These are phyloP conservation scores for Populus hybrid DNA, from an alignment of 441 rosid genomes.

Conservation along the genomic window DNA sequence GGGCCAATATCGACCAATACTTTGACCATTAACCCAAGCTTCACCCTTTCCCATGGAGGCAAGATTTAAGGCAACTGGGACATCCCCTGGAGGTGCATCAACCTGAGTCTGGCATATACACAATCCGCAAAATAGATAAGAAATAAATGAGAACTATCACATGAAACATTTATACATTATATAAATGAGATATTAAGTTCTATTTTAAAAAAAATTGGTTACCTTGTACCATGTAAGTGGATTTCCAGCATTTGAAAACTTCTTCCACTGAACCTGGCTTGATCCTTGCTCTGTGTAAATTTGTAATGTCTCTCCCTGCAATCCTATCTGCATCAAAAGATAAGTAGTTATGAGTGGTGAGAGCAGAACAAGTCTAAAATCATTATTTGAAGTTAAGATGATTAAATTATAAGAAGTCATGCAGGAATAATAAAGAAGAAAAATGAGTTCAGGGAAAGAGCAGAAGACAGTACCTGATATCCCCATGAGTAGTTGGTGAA, in stretches of 20 bases:
- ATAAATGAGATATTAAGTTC: neutral
- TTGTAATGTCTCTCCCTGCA: constrained; percentile 46
- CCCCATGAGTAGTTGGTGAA: constrained; percentile 48
- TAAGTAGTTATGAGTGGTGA: neutral
- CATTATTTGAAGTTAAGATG: too few relatives aligned
- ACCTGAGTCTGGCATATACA: constrained; percentile 43
- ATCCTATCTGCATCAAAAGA: constrained; percentile 42
- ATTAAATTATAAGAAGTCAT: neutral
- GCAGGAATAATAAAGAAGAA: neutral
- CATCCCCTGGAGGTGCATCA: constrained; percentile 51
- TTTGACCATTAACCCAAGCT: constrained; percentile 78
- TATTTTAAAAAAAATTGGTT: neutral
- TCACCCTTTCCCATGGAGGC: constrained; percentile 86
- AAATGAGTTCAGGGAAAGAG: neutral
- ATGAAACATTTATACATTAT: neutral
- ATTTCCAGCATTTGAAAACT: constrained; percentile 24
- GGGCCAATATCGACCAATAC: constrained; percentile 85
- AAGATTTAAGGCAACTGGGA: constrained; percentile 66
- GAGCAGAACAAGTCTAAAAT: neutral
- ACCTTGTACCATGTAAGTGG: constrained; percentile 67
- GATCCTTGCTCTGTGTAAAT: constrained; percentile 36
- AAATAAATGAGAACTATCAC: neutral
- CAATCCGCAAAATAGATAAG: neutral
- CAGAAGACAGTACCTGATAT: constrained; percentile 36
- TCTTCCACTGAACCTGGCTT: constrained; percentile 36